phyloP scores from a whole-genome alignment of 306 rosid species.

The Ochetophila trinervis region DNA sequence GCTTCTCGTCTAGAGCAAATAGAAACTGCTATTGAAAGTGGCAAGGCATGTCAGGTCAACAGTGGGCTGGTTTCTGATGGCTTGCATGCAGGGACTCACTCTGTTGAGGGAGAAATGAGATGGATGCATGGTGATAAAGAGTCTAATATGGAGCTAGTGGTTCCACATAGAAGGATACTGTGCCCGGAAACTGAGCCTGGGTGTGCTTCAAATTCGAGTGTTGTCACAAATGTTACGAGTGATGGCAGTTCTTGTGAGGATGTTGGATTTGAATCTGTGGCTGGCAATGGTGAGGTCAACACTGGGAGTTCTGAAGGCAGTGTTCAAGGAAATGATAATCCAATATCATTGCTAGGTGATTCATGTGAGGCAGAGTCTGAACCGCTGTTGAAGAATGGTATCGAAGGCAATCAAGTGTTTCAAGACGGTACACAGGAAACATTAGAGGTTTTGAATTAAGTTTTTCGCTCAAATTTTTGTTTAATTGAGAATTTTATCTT shows the following conservation, averaged over 20 bases:
- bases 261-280: conserved; percentile 35
- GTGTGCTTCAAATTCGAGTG: conserved; percentile 60
- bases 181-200: conserved; percentile 42
- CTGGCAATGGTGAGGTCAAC: conserved; percentile 36
- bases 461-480: conserved; percentile 9
- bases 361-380: conserved; percentile 31
- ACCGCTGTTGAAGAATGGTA: conserved; percentile 21
- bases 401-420: conserved; percentile 29
- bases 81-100: conserved; percentile 14
- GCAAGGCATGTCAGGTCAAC: conserved; percentile 13
- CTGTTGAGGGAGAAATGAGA: conserved; percentile 27
- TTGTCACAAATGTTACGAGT: conserved; percentile 44
- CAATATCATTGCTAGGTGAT: conserved; percentile 29
- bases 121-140: conserved; percentile 22
- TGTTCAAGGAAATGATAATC: conserved; percentile 22
- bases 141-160: conserved; percentile 31
- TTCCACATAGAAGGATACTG: conserved; percentile 29
- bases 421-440: conserved; percentile 34
- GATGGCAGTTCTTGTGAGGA: conserved; percentile 60
- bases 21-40: conserved; percentile 4
- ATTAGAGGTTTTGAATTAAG: conserved; percentile 66
- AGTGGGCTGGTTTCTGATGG: conserved; percentile 12
- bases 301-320: conserved; percentile 35
- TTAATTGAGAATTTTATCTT: not conserved
- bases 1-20: conserved; percentile 8